Percentiles rank a stretch among this genome's conserved stretches.
Evolutionary conservation across 805 yeast genomes (phyloP).

Genomic region (Kodamaea leandrae): DNA sequence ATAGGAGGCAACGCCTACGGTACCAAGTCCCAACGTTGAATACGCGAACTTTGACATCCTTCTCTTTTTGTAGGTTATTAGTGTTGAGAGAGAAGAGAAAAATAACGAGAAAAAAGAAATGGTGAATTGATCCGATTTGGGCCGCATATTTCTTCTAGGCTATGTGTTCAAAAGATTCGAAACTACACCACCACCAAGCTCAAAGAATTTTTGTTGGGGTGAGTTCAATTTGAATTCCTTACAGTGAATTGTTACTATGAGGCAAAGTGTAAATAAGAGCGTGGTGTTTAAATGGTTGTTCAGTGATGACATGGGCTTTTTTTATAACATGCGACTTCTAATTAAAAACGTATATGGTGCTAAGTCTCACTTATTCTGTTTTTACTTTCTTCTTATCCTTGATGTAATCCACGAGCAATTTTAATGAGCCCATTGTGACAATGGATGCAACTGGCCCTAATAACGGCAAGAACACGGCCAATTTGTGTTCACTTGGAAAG

Average conservation of each 20-base stretch:
- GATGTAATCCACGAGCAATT: conserved; percentile 40
- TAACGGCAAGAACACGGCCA: conserved; percentile 90
- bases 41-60: conserved; percentile 21
- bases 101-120: neutral
- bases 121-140: neutral
- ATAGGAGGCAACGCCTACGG: conserved; percentile 39
- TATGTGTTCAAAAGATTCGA: neutral
- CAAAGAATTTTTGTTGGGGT: neutral
- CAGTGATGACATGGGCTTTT: too few species aligned
- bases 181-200: neutral
- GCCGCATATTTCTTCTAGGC: neutral
- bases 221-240: too few species aligned
- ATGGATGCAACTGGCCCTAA: conserved; percentile 83
- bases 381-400: conserved; percentile 22
- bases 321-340: too few species aligned
- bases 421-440: conserved; percentile 47
- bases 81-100: neutral
- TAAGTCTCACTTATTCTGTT: neutral
- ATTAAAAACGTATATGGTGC: neutral
- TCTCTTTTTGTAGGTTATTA: too few species aligned
- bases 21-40: conserved; percentile 34
- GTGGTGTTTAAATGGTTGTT: too few species aligned
- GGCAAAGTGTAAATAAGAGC: neutral
- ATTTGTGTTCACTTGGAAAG: conserved; percentile 92
- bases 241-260: too few species aligned